These are phyloP conservation scores for Dorcoceras hygrometricum DNA, from an alignment of 257 asterid species.

Conservation along the genomic window DNA sequence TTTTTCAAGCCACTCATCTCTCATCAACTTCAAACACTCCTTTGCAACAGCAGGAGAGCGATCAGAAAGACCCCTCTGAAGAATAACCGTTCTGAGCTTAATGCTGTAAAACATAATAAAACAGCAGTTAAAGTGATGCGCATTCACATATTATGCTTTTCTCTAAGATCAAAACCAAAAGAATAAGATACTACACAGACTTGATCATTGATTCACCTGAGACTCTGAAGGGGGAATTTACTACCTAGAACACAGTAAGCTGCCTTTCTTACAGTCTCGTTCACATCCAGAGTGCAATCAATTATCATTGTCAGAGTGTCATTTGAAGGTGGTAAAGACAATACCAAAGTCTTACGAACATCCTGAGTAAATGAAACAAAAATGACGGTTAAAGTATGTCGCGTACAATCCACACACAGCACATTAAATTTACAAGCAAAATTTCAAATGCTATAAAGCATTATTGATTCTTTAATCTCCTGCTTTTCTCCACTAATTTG, in stretches of 20 bases:
- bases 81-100: slow-evolving; percentile 77
- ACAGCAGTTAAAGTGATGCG: background rate
- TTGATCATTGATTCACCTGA: slow-evolving; percentile 52
- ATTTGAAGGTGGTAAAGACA: slow-evolving; percentile 84
- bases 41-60: slow-evolving; percentile 71
- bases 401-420: background rate
- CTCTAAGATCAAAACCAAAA: background rate
- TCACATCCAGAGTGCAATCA: slow-evolving; percentile 84
- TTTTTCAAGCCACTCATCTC: slow-evolving; percentile 88
- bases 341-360: slow-evolving; percentile 75
- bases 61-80: slow-evolving; percentile 93
- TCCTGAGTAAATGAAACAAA: slow-evolving; percentile 49
- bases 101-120: slow-evolving; percentile 50
- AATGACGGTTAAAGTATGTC: slow-evolving; percentile 12
- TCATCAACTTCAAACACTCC: slow-evolving; percentile 81
- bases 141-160: background rate
- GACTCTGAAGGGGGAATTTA: slow-evolving; percentile 87
- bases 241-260: slow-evolving; percentile 72
- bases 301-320: slow-evolving; percentile 56
- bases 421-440: background rate
- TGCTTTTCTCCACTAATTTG: too few relatives aligned
- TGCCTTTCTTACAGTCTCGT: slow-evolving; percentile 82
- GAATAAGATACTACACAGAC: background rate
- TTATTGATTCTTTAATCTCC: background rate
- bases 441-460: background rate